Conservation (phyloP, 1,139 yeast species). For the Geotrichum bryndzae region DNA sequence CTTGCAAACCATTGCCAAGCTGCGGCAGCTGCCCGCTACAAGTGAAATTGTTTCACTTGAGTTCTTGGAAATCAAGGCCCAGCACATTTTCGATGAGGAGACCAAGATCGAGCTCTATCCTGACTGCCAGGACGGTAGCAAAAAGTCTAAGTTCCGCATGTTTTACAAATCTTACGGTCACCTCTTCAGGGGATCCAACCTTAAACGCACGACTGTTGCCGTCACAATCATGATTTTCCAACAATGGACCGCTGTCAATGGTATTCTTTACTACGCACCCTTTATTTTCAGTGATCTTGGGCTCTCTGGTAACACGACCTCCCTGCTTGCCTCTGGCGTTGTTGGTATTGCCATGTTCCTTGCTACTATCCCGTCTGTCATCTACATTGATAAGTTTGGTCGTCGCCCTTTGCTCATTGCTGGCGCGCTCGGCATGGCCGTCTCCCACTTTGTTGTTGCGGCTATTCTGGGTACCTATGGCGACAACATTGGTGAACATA, state of each 20-base stretch:
- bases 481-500: constrained; percentile 19
- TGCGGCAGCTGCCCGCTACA: constrained; percentile 26
- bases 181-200: constrained; percentile 39
- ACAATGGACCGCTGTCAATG: constrained; percentile 68
- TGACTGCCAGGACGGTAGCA: constrained; percentile 30
- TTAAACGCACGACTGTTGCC: constrained; percentile 44
- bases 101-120: constrained; percentile 35
- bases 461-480: constrained; percentile 30
- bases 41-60: constrained; percentile 28
- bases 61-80: constrained; percentile 41
- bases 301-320: constrained; percentile 45
- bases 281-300: constrained; percentile 50
- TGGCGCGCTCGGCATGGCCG: constrained; percentile 46
- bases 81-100: constrained; percentile 40
- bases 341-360: constrained; percentile 30
- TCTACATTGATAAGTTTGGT: constrained; percentile 48
- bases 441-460: constrained; percentile 36
- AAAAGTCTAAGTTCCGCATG: constrained; percentile 30
- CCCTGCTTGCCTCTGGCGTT: constrained; percentile 40
- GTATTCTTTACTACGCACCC: constrained; percentile 62
- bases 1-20: constrained; percentile 25
- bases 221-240: constrained; percentile 51
- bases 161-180: constrained; percentile 36
- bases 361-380: constrained; percentile 40
- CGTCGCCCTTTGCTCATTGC: constrained; percentile 47